These are phyloP conservation scores for Sporothrix protearum DNA, from an alignment of 2,329 filamentous ascomycete genomes.

Conservation along the genomic window DNA sequence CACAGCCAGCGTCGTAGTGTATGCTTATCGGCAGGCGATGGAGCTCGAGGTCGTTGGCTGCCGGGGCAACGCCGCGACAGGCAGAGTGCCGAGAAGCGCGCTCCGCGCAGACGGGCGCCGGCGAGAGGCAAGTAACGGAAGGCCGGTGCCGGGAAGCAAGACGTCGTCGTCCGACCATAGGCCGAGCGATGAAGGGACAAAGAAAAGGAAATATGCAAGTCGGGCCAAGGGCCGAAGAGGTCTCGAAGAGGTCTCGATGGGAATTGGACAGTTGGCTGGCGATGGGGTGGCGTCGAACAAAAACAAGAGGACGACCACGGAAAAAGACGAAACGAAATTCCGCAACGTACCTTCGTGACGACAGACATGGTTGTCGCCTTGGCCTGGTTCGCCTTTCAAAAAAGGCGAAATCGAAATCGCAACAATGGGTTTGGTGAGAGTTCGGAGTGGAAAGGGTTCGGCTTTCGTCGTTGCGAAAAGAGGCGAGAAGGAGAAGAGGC, in stretches of 20 bases:
- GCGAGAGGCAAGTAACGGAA: background rate
- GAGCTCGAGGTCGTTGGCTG: background rate
- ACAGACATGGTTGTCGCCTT: conserved; percentile 60
- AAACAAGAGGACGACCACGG: background rate
- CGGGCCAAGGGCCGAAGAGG: conserved; percentile 1
- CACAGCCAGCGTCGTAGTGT: background rate
- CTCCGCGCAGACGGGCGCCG: background rate
- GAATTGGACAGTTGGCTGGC: background rate
- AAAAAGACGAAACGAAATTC: background rate
- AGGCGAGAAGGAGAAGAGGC: background rate
- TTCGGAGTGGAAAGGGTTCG: background rate
- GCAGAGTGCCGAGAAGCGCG: background rate
- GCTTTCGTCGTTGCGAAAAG: conserved; percentile 2
- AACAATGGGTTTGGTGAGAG: conserved; percentile 24
- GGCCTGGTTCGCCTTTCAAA: conserved; percentile 50
- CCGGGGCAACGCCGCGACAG: background rate
- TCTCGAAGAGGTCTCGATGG: background rate
- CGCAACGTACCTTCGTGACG: conserved; percentile 54
- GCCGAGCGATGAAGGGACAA: background rate
- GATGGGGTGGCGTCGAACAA: background rate
- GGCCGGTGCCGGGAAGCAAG: background rate
- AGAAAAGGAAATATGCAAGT: background rate
- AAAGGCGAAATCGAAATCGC: conserved; percentile 42
- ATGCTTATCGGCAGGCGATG: background rate
- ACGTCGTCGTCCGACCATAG: background rate